phyloP scores from a whole-genome alignment of 1,284 basidiomycete species.

The Sutorius eximius region DNA sequence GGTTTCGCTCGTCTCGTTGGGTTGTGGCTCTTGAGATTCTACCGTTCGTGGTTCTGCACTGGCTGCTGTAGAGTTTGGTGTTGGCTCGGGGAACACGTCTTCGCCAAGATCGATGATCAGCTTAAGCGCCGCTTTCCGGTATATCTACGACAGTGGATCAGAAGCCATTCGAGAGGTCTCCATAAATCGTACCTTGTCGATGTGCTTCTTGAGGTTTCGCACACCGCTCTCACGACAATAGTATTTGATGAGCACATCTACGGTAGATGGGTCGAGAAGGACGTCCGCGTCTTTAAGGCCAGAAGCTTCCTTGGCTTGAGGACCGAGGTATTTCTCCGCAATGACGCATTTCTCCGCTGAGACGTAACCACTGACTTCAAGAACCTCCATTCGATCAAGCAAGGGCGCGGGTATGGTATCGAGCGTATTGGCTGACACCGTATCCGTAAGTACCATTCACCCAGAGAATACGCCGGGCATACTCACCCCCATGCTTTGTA shows the following conservation, averaged over 20 bases:
- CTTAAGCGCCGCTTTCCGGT: constrained; percentile 93
- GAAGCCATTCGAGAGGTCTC: background rate
- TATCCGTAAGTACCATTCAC: background rate
- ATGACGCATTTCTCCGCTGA: constrained; percentile 96
- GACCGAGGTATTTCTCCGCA: constrained; percentile 88
- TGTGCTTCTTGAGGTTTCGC: constrained; percentile 91
- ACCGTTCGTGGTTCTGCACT: constrained; percentile 32
- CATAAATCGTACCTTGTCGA: constrained; percentile 73
- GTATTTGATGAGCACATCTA: constrained; percentile 92
- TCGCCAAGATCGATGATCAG: constrained; percentile 93
- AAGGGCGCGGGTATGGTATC: constrained; percentile 97
- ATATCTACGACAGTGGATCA: constrained; percentile 62
- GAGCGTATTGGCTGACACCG: constrained; percentile 72
- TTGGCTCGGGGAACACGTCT: constrained; percentile 77
- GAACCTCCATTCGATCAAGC: constrained; percentile 96
- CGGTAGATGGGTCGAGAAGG: constrained; percentile 70
- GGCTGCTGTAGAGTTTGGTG: constrained; percentile 19
- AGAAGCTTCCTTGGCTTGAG: constrained; percentile 90
- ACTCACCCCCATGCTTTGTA: constrained; percentile 76
- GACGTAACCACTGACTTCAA: constrained; percentile 96
- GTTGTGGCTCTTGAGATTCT: constrained; percentile 42
- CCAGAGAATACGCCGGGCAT: background rate
- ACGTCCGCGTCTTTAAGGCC: constrained; percentile 88
- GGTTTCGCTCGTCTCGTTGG: constrained; percentile 35
- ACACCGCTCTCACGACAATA: constrained; percentile 98